A percentile compares a stretch with the other conserved stretches of the same genome.
These are phyloP conservation scores for Psidium guajava DNA, from an alignment of 345 rosid species.

Conservation along the genomic window DNA sequence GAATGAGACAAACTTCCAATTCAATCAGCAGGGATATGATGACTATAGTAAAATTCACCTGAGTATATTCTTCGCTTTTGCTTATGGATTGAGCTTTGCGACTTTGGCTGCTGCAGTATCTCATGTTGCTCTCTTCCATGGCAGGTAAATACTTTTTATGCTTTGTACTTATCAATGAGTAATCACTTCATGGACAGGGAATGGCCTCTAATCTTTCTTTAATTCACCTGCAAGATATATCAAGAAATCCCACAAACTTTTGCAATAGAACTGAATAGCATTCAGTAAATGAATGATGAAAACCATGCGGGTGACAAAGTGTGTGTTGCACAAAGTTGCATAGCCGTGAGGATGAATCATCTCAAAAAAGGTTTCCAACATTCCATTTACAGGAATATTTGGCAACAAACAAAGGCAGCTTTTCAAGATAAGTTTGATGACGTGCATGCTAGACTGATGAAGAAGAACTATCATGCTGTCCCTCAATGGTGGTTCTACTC, in stretches of 20 bases:
- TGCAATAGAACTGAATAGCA: neutral
- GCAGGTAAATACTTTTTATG: constrained; percentile 11
- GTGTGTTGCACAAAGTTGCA: neutral
- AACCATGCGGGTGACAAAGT: neutral
- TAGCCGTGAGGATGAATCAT: neutral
- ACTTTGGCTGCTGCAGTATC: constrained; percentile 19
- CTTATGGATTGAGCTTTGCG: constrained; percentile 31
- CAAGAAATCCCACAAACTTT: neutral
- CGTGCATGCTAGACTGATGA: constrained; percentile 67
- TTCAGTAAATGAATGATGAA: neutral
- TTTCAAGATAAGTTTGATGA: constrained; percentile 25
- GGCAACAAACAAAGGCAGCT: constrained; percentile 27
- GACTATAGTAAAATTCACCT: constrained; percentile 29
- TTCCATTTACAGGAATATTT: constrained; percentile 17
- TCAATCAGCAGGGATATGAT: constrained; percentile 12
- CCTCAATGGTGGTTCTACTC: constrained; percentile 42
- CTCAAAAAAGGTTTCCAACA: neutral
- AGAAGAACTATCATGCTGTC: constrained; percentile 37
- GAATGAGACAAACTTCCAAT: constrained; percentile 14
- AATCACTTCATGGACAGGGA: neutral
- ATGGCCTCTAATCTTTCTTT: neutral
- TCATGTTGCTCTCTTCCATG: constrained; percentile 33
- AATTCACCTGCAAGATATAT: neutral
- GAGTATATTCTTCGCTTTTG: constrained; percentile 15
- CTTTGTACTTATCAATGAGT: neutral